These are phyloP conservation scores for Amanita molliuscula DNA, from an alignment of 768 basidiomycete genomes.

Conservation along the genomic window DNA sequence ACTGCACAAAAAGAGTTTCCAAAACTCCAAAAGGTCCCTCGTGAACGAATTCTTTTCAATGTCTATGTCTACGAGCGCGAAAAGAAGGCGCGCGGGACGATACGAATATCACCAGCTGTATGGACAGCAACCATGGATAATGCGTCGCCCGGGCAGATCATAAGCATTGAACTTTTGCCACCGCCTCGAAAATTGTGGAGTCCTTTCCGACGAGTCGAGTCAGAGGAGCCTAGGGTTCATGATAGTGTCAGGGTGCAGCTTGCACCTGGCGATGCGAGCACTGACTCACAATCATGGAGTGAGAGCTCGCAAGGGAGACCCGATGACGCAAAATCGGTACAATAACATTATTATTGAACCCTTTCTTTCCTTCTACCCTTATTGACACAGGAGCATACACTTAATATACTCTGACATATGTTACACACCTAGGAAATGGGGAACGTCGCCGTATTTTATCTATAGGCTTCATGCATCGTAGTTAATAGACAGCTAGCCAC, in stretches of 20 bases:
- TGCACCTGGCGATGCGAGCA: not conserved
- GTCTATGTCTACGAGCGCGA: slow-evolving; percentile 23
- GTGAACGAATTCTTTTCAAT: slow-evolving; percentile 34
- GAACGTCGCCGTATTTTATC: not conserved
- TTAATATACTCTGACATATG: not conserved
- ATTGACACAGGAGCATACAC: too few species aligned
- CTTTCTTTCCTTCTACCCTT: too few species aligned
- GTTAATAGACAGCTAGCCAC: not conserved
- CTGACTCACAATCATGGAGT: not conserved
- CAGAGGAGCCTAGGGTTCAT: not conserved
- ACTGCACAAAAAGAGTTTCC: slow-evolving; percentile 41
- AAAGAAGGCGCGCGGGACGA: slow-evolving; percentile 15
- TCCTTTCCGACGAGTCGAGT: not conserved
- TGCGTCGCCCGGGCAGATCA: slow-evolving; percentile 5
- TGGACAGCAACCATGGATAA: slow-evolving; percentile 25
- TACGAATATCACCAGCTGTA: slow-evolving; percentile 41
- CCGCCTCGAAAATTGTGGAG: not conserved
- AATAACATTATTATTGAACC: too few species aligned
- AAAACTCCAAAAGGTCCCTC: slow-evolving; percentile 24
- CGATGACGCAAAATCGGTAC: too few species aligned
- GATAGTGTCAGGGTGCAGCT: not conserved
- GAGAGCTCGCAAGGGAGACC: not conserved
- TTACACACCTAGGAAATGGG: not conserved
- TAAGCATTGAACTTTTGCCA: not conserved
- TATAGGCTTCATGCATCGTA: not conserved